Percentiles rank a stretch among this genome's conserved stretches.
Evolutionary conservation across 106 monocot species (phyloP).

Genomic region (Platanthera guangdongensis): DNA sequence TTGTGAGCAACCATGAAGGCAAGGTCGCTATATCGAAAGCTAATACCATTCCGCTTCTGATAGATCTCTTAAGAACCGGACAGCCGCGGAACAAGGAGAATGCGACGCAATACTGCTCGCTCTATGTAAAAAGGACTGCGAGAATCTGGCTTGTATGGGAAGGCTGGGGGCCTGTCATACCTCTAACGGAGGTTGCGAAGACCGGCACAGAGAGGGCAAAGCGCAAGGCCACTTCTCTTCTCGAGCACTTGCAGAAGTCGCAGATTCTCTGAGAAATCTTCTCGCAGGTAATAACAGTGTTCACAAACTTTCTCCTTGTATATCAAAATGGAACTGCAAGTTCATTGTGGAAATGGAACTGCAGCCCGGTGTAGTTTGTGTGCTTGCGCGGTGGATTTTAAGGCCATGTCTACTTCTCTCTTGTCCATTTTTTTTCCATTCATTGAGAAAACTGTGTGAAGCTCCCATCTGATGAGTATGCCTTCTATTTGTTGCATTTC

Average conservation of each 20-base stretch:
- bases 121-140: conserved; percentile 70
- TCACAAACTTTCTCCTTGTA: neutral
- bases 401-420: neutral
- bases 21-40: conserved; percentile 50
- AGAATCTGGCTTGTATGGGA: conserved; percentile 52
- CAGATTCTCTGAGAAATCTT: conserved; percentile 21
- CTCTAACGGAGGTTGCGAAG: conserved; percentile 53
- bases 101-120: conserved; percentile 65
- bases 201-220: conserved; percentile 77
- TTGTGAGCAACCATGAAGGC: conserved; percentile 67
- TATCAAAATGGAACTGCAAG: neutral
- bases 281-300: neutral
- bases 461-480: neutral
- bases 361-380: neutral
- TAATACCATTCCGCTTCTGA: conserved; percentile 48
- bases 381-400: neutral
- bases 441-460: neutral
- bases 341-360: neutral
- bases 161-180: conserved; percentile 55
- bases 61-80: conserved; percentile 50
- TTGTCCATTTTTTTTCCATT: neutral
- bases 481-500: neutral
- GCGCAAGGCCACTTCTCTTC: conserved; percentile 66
- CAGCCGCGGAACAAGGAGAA: conserved; percentile 81
- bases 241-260: conserved; percentile 50